Evolutionary conservation across 2,329 filamentous ascomycete genomes (phyloP).

Genomic region (Emydomyces testavorans): DNA sequence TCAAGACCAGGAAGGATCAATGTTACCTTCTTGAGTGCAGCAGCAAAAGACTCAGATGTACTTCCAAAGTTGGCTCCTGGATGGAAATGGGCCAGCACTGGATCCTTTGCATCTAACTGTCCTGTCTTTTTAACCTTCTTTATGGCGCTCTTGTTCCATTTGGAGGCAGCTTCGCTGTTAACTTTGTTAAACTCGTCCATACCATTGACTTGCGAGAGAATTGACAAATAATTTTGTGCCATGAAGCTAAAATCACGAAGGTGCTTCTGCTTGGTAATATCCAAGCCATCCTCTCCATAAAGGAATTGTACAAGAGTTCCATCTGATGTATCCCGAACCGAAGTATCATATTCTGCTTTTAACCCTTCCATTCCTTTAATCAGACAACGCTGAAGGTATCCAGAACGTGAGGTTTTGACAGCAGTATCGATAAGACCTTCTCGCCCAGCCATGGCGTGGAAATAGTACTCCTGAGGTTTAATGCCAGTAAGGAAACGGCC

Average conservation of each 20-base stretch:
- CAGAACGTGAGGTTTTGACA: conserved; percentile 94
- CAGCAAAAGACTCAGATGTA: conserved; percentile 77
- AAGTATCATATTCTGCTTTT: conserved; percentile 82
- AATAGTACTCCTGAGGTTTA: conserved; percentile 94
- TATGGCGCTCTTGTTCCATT: conserved; percentile 54
- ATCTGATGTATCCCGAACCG: conserved; percentile 76
- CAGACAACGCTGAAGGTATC: conserved; percentile 89
- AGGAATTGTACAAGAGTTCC: conserved; percentile 89
- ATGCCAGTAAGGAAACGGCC: conserved; percentile 97
- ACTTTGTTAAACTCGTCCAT: conserved; percentile 43
- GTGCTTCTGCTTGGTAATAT: conserved; percentile 89
- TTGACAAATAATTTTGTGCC: conserved; percentile 70
- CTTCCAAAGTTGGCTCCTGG: conserved; percentile 65
- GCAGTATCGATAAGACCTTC: conserved; percentile 98
- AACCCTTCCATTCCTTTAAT: conserved; percentile 98
- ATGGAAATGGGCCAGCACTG: conserved; percentile 59
- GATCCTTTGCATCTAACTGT: conserved; percentile 58
- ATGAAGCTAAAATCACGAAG: conserved; percentile 83
- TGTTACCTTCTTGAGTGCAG: conserved; percentile 50
- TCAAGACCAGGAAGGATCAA: neutral
- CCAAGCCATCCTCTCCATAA: conserved; percentile 91
- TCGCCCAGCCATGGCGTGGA: conserved; percentile 97
- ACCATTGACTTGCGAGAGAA: conserved; percentile 65
- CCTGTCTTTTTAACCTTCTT: conserved; percentile 69
- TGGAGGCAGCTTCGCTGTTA: conserved; percentile 54